phyloP scores from a whole-genome alignment of 495 filamentous ascomycete genomes.

The Annulohypoxylon stygium region DNA sequence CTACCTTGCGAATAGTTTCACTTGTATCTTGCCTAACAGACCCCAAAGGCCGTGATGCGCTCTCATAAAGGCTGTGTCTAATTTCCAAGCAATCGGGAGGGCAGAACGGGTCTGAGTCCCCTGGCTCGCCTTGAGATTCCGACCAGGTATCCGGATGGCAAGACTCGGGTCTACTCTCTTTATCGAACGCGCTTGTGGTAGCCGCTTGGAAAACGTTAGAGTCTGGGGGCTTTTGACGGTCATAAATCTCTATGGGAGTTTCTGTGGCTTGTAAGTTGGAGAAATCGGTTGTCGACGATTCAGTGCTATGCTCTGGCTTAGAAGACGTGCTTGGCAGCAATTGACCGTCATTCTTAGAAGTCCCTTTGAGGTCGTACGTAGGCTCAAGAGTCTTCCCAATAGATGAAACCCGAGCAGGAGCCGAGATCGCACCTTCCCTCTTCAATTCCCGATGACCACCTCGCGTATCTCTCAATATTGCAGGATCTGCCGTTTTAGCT shows the following conservation, averaged over 20 bases:
- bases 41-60: not conserved
- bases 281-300: not conserved
- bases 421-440: not conserved
- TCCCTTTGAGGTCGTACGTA: not conserved
- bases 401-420: constrained; percentile 31
- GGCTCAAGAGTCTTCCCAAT: constrained; percentile 19
- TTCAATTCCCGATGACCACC: not conserved
- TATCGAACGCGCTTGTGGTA: not conserved
- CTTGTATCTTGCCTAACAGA: not conserved
- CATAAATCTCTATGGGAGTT: not conserved
- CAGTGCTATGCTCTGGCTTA: not conserved
- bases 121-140: constrained; percentile 44
- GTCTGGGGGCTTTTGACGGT: not conserved
- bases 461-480: not conserved
- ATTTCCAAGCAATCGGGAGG: constrained; percentile 31
- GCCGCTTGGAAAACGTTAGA: not conserved
- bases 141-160: constrained; percentile 47
- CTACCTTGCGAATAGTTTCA: constrained; percentile 2
- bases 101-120: constrained; percentile 49
- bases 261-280: not conserved
- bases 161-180: constrained; percentile 6
- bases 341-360: not conserved
- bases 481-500: not conserved
- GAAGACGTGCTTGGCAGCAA: not conserved
- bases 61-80: constrained; percentile 21